Base-by-base conservation (phyloP, 805 yeast species). In the Spathaspora boniae region DNA sequence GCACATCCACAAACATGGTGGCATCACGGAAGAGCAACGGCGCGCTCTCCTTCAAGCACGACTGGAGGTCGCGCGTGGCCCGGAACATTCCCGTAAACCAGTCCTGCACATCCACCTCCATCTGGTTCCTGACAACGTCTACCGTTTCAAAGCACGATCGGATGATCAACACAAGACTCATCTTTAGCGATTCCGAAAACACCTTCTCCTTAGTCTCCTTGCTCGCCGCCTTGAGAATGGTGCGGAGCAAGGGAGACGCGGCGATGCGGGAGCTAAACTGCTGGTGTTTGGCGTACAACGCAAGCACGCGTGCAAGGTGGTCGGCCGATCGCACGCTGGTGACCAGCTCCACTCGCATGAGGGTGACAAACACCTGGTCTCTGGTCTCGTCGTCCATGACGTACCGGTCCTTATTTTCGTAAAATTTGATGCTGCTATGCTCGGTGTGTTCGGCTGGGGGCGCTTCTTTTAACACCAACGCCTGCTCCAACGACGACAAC, bases 81-180 rank as follows among this genome's bases (percentile, higher is more conserved):
- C 51, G 40, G 36, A 44, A 37, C 4, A 55, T 39, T 5, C 54
- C 52, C 6, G 54, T 54, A 31, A 79, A 68, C 20, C 68, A 58
- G 17, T 59, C 63, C 3, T 68, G 53, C 8, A 85, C 52, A 37
- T 81, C 87, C 16, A 69, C 61, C 0, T 59, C 47, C 48, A 86
- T 74, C 25, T 73, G 58, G 7, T 62, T 60, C 19, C 65, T 62
- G 4, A 86, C 60, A 9, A 74, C 59, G 0, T 66, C 70, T 0
- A 62, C 53, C 3, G 77, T 72, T 54, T 88, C 97, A 53, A 81
- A 77, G 38, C 88, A 80, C 29, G 83, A 67, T 51, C 96, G 72
- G 1, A 81, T 54, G 22, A 87, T 60, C 9, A 76, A 62, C 1
- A 78, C 65, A 15, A 56, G 23, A 25, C 36, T 29, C 5, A 43